These are phyloP conservation scores for Candida glaebosa DNA, from an alignment of 805 yeast species.

Conservation along the genomic window DNA sequence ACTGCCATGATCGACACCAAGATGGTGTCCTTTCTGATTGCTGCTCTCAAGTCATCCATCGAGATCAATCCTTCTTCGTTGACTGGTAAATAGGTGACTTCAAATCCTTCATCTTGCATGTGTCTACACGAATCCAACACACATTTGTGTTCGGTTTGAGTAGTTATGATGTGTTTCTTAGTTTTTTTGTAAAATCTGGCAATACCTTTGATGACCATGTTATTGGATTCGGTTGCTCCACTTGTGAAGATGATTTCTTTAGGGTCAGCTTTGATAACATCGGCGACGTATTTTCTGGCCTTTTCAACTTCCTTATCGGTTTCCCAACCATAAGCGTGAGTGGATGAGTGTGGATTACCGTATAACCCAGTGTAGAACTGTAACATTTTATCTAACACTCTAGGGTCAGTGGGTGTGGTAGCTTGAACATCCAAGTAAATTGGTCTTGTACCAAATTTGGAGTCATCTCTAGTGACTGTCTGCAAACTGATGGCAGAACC, in stretches of 20 bases:
- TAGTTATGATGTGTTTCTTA: conserved; percentile 90
- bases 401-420: conserved; percentile 96
- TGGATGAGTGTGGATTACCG: conserved; percentile 97
- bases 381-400: conserved; percentile 88
- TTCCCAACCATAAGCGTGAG: conserved; percentile 99
- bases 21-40: conserved; percentile 87
- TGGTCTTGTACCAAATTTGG: conserved; percentile 70
- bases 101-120: conserved; percentile 94
- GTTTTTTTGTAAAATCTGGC: conserved; percentile 88
- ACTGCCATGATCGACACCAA: conserved; percentile 95
- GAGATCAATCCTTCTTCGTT: conserved; percentile 73
- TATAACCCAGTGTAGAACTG: conserved; percentile 86
- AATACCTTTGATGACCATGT: conserved; percentile 93
- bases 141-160: conserved; percentile 98
- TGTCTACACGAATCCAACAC: conserved; percentile 95
- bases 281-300: conserved; percentile 81
- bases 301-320: conserved; percentile 87
- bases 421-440: conserved; percentile 97
- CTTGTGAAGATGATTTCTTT: conserved; percentile 95
- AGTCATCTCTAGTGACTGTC: conserved; percentile 43
- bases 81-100: conserved; percentile 90
- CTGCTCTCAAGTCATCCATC: conserved; percentile 71
- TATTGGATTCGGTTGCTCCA: conserved; percentile 97
- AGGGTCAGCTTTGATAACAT: conserved; percentile 86
- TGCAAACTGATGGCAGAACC: conserved; percentile 46